Evolutionary conservation across 345 rosid genomes (phyloP).

Genomic region (Hypericum androsaemum): DNA sequence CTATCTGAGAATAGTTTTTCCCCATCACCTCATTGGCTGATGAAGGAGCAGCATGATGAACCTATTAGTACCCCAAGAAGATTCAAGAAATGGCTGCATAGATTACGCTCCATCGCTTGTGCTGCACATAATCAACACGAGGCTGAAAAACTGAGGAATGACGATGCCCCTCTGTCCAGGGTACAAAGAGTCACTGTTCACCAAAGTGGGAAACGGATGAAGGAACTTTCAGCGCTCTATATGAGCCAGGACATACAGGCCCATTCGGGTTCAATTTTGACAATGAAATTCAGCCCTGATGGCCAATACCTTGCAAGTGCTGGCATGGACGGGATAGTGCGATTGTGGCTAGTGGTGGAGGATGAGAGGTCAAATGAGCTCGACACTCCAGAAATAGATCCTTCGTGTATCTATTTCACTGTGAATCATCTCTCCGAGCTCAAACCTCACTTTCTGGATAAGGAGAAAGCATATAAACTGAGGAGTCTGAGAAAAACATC

Average conservation of each 20-base stretch:
- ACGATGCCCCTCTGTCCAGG: slow-evolving; percentile 20
- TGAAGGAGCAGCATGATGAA: slow-evolving; percentile 21
- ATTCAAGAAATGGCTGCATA: slow-evolving; percentile 53
- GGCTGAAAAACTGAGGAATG: slow-evolving; percentile 26
- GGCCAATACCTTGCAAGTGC: slow-evolving; percentile 77
- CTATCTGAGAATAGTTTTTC: slow-evolving; percentile 13
- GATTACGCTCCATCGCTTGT: slow-evolving; percentile 51
- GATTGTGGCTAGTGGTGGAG: slow-evolving; percentile 64
- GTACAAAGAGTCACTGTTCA: slow-evolving; percentile 61
- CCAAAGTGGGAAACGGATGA: slow-evolving; percentile 41
- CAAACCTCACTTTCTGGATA: slow-evolving; percentile 48
- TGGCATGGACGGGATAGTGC: slow-evolving; percentile 54
- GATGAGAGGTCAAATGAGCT: slow-evolving; percentile 49
- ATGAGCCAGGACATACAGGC: slow-evolving; percentile 69
- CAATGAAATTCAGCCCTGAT: slow-evolving; percentile 76
- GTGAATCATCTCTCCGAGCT: slow-evolving; percentile 59
- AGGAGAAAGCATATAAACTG: slow-evolving; percentile 36
- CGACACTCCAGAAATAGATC: slow-evolving; percentile 63
- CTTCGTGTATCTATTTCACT: slow-evolving; percentile 65
- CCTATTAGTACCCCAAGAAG: slow-evolving; percentile 26
- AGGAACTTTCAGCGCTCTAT: slow-evolving; percentile 68
- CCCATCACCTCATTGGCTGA: slow-evolving; percentile 16
- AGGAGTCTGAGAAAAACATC: slow-evolving; percentile 53
- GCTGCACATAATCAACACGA: slow-evolving; percentile 29
- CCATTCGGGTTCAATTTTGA: slow-evolving; percentile 56